Evolutionary conservation across 2,329 filamentous ascomycete species (phyloP), one percentile per base, ranked within the genome.

Genomic region (Alternaria arbusti): DNA sequence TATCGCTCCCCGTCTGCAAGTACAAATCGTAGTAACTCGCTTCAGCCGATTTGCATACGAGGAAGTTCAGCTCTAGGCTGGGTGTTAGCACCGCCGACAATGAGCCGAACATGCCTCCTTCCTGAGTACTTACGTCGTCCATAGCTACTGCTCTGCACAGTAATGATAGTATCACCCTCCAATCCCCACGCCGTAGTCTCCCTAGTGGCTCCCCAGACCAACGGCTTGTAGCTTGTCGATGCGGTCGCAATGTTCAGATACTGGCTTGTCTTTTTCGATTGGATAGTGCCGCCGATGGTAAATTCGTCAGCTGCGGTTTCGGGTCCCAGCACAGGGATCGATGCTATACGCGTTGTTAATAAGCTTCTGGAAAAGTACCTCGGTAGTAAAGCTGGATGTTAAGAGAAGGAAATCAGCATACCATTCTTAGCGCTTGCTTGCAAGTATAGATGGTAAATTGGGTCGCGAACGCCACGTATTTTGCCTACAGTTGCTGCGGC

Each of bases 361-460:
- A 54, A 54, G 47, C 51, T 23, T 22, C 13, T 12, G 25, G 12
- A n/a, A 6, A 40, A 22, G 36, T 20, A n/a, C n/a, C n/a, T n/a
- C n/a, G n/a, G n/a, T n/a, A 40, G 10, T 36, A 9, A 13, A 25
- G 15, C n/a, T 15, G 6, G 9, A 15, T 47, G 4, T 26, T n/a
- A 28, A 44, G 22, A 17, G 4, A 30, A 44, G 30, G 25, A 13
- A 6, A 17, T 13, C 11, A 5, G 20, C 40, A 20, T 74, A 81
- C 81, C 67, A 51, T 85, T 81, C 47, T 80, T 76, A 6, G 83
- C 77, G 58, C 81, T 80, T 4, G 81, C 77, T 72, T 87, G 85
- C 4, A 87, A 78, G 67, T 87, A 87, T 22, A 84, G 79, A 70
- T 87, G 85, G 66, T 82, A 86, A 59, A 86, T 83, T 3, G 86